A percentile compares a stretch with the other conserved stretches of the same genome.
These are phyloP conservation scores for Cercospora sp. DNA, from an alignment of 2,329 filamentous ascomycete genomes.

Conservation along the genomic window DNA sequence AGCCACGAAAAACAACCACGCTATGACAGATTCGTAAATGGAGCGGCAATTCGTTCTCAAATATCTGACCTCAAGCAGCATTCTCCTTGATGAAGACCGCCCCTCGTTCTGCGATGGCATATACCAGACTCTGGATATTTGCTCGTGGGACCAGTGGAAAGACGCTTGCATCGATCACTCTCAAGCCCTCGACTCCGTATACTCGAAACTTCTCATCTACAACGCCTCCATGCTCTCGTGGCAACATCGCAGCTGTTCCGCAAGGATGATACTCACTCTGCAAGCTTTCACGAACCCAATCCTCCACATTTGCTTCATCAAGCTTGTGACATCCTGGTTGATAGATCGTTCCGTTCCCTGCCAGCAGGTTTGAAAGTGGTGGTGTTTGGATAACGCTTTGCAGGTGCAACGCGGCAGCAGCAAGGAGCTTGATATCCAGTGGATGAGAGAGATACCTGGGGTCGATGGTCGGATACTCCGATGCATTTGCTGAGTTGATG, in stretches of 20 bases:
- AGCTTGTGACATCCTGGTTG: slow-evolving; percentile 18
- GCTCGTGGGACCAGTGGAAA: slow-evolving; percentile 26
- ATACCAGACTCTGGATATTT: slow-evolving; percentile 28
- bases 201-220: slow-evolving; percentile 27
- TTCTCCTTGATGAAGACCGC: slow-evolving; percentile 20
- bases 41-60: background rate
- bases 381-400: slow-evolving; percentile 12
- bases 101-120: slow-evolving; percentile 28
- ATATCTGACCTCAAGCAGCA: background rate
- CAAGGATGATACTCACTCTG: slow-evolving; percentile 21
- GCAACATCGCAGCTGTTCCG: slow-evolving; percentile 23
- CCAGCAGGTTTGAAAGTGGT: slow-evolving; percentile 13
- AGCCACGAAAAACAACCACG: slow-evolving; percentile 12
- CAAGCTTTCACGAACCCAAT: slow-evolving; percentile 16
- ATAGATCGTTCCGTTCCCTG: slow-evolving; percentile 6
- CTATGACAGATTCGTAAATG: background rate
- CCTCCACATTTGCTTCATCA: slow-evolving; percentile 12
- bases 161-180: slow-evolving; percentile 30
- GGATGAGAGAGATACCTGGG: slow-evolving; percentile 44
- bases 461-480: slow-evolving; percentile 28
- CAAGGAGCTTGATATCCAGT: slow-evolving; percentile 45
- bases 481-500: slow-evolving; percentile 26
- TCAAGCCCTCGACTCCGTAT: slow-evolving; percentile 23
- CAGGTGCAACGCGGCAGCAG: slow-evolving; percentile 12
- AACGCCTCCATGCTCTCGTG: slow-evolving; percentile 24